Percentiles rank a stretch among this genome's conserved stretches.
These are phyloP conservation scores for Peronospora tabacina DNA, from an alignment of 352 stramenopile species.

Conservation along the genomic window DNA sequence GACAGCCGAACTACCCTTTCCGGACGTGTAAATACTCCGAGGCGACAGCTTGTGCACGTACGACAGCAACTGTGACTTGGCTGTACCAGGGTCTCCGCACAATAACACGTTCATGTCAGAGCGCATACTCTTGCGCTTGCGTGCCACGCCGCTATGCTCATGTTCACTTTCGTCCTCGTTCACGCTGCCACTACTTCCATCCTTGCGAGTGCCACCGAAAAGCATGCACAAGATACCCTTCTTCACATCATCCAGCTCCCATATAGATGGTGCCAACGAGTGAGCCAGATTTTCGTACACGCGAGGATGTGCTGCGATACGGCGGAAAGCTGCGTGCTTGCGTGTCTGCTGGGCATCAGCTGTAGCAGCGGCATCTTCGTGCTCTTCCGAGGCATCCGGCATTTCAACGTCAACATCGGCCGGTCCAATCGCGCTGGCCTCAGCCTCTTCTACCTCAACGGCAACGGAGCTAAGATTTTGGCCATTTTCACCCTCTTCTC, in stretches of 20 bases:
- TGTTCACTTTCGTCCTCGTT: constrained; percentile 34
- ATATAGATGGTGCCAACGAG: constrained; percentile 79
- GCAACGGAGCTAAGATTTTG: constrained; percentile 7
- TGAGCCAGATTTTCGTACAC: constrained; percentile 79
- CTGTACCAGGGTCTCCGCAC: constrained; percentile 96
- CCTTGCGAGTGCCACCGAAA: constrained; percentile 93
- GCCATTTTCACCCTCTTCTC: constrained; percentile 32
- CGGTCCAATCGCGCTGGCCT: constrained; percentile 22
- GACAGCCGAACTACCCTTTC: constrained; percentile 96
- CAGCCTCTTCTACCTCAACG: constrained; percentile 9
- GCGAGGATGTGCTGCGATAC: constrained; percentile 69
- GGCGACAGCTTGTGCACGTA: constrained; percentile 95
- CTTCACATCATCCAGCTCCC: constrained; percentile 98
- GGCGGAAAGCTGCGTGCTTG: constrained; percentile 59
- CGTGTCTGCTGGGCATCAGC: constrained; percentile 42
- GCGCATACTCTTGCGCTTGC: constrained; percentile 66
- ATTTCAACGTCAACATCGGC: constrained; percentile 34
- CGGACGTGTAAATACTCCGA: constrained; percentile 98
- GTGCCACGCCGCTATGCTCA: constrained; percentile 32
- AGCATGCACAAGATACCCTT: constrained; percentile 98
- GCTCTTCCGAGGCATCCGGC: constrained; percentile 26
- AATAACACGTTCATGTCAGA: constrained; percentile 98
- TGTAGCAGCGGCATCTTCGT: constrained; percentile 37
- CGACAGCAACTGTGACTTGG: constrained; percentile 96
- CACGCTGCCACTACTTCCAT: constrained; percentile 42